A percentile compares a stretch with the other conserved stretches of the same genome.
Conservation (phyloP, 495 filamentous ascomycete genomes). For the Aspergillus incahuasiensis region DNA sequence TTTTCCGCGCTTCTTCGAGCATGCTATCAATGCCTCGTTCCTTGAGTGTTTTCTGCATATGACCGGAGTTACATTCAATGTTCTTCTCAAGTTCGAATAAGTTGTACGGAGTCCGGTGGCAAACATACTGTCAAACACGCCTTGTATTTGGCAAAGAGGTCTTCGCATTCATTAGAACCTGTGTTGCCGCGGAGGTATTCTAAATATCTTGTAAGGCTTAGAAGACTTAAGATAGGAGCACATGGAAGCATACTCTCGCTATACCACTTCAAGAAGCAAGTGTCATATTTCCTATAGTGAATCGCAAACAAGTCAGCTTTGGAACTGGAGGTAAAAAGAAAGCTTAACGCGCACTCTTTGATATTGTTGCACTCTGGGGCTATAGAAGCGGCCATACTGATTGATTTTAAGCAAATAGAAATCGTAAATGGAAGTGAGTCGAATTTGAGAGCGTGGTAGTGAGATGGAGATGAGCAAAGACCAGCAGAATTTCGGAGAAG, state of each 20-base stretch:
- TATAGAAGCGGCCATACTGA: conserved; percentile 54
- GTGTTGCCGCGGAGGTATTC: conserved; percentile 82
- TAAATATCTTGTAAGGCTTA: conserved; percentile 24
- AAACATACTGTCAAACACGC: conserved; percentile 67
- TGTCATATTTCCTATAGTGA: conserved; percentile 69
- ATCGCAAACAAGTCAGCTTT: conserved; percentile 20
- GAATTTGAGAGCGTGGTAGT: neutral
- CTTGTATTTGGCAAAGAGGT: conserved; percentile 81
- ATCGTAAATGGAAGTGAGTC: neutral
- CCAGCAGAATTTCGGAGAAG: conserved; percentile 6
- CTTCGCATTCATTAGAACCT: conserved; percentile 75
- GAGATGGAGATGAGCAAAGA: neutral
- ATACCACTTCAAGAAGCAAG: conserved; percentile 94
- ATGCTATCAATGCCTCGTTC: conserved; percentile 81
- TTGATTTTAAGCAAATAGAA: neutral
- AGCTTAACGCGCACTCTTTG: conserved; percentile 62
- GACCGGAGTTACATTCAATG: conserved; percentile 6
- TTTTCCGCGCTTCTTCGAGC: conserved; percentile 77
- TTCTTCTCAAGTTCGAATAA: neutral
- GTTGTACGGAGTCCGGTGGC: neutral
- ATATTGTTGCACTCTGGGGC: conserved; percentile 76
- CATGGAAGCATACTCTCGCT: conserved; percentile 68
- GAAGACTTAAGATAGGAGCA: neutral
- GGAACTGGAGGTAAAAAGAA: neutral
- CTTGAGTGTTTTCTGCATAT: conserved; percentile 66